These are phyloP conservation scores for Aspergillus versicolor DNA, from an alignment of 2,329 filamentous ascomycete species.

Conservation along the genomic window DNA sequence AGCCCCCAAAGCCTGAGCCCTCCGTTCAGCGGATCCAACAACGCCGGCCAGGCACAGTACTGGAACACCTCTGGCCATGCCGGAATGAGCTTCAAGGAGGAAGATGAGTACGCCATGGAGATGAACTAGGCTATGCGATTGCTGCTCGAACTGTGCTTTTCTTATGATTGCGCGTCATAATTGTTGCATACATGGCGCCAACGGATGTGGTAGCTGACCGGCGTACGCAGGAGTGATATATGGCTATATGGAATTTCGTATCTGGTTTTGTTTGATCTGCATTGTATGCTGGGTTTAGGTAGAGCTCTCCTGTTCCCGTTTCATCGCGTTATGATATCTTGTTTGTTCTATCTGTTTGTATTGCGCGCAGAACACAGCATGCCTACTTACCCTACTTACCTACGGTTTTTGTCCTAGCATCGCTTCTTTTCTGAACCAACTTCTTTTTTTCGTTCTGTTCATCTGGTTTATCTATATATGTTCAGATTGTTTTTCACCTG, in stretches of 20 bases:
- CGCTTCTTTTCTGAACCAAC: not conserved
- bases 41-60: constrained; percentile 53
- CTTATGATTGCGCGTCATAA: constrained; percentile 21
- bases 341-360: not conserved
- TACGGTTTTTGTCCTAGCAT: not conserved
- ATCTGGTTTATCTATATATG: not conserved
- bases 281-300: not conserved
- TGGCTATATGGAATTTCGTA: not conserved
- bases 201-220: constrained; percentile 40
- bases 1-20: constrained; percentile 66
- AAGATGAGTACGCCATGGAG: constrained; percentile 91
- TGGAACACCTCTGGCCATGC: constrained; percentile 54
- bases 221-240: constrained; percentile 36
- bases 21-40: constrained; percentile 70
- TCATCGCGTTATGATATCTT: not conserved
- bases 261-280: not conserved
- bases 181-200: constrained; percentile 30
- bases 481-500: constrained; percentile 15
- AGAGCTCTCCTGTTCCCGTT: not conserved
- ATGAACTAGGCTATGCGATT: constrained; percentile 34
- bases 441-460: not conserved
- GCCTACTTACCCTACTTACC: not conserved
- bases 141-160: constrained; percentile 1
- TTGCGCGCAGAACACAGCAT: not conserved
- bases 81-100: constrained; percentile 80